Evolutionary conservation across 441 rosid species (phyloP).

Genomic region (Populus hybrid): DNA sequence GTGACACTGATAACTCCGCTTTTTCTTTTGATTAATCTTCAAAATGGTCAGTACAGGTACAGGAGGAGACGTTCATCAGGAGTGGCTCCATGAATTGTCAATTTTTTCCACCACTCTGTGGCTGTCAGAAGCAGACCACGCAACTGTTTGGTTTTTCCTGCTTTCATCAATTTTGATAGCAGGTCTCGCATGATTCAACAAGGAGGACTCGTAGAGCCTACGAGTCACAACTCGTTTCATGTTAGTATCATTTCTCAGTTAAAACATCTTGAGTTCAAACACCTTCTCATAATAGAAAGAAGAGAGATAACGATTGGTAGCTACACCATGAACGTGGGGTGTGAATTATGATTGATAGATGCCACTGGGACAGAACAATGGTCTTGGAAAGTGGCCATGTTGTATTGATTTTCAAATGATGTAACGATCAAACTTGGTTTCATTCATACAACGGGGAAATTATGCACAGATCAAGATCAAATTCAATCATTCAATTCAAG

Average conservation of each 20-base stretch:
- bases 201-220: no score
- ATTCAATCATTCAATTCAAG: constrained; percentile 8
- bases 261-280: no score
- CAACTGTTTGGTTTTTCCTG: neutral
- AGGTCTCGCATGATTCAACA: no score
- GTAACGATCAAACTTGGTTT: no score
- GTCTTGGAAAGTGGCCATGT: neutral
- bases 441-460: no score
- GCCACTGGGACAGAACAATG: neutral
- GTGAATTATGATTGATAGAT: neutral
- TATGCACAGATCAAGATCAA: neutral
- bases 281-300: no score
- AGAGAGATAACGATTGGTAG: no score
- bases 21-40: neutral
- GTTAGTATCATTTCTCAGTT: no score
- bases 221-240: no score
- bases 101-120: neutral
- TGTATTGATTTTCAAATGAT: neutral
- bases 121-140: neutral
- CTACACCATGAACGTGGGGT: neutral
- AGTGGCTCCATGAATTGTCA: neutral
- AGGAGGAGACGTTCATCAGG: neutral
- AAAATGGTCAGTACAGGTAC: neutral
- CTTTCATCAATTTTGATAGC: no score
- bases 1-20: neutral